A percentile compares a stretch with the other conserved stretches of the same genome.
phyloP scores from a whole-genome alignment of 345 rosid genomes.

The Arabis hirsuta region DNA sequence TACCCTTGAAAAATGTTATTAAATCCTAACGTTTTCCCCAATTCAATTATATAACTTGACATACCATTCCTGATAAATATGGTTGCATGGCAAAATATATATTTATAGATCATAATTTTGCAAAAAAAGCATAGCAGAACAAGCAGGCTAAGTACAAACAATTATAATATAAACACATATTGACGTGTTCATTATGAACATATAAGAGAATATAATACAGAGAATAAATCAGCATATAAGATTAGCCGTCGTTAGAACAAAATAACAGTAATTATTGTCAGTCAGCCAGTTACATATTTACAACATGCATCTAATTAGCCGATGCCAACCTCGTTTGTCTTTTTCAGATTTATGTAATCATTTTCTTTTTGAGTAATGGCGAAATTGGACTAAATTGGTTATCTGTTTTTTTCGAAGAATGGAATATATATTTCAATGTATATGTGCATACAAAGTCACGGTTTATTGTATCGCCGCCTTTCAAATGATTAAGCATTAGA shows the following conservation, averaged over 20 bases:
- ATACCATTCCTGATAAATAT: too few relatives aligned
- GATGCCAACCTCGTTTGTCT: conserved; percentile 26
- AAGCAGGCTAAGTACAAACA: too few relatives aligned
- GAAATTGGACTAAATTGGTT: conserved; percentile 22
- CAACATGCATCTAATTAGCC: conserved; percentile 6
- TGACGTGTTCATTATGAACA: not conserved
- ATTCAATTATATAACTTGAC: too few relatives aligned
- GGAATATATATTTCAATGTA: not conserved
- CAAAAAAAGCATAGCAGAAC: too few relatives aligned
- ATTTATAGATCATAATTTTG: too few relatives aligned
- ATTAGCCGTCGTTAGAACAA: not conserved
- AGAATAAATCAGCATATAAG: not conserved
- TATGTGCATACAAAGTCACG: conserved; percentile 23
- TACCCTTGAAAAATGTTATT: too few relatives aligned
- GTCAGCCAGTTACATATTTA: not conserved
- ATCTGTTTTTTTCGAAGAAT: not conserved
- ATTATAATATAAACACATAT: too few relatives aligned
- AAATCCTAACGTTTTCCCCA: too few relatives aligned
- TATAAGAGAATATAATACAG: not conserved
- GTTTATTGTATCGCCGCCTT: conserved; percentile 31
- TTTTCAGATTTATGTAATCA: not conserved
- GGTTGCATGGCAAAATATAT: too few relatives aligned
- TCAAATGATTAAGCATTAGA: conserved; percentile 36
- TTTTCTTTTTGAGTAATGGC: conserved; percentile 1
- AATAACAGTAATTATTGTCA: not conserved